Percentiles rank a stretch among this genome's conserved stretches.
These are phyloP conservation scores for Biscogniauxia sp. DNA, from an alignment of 2,329 filamentous ascomycete genomes.

Conservation along the genomic window DNA sequence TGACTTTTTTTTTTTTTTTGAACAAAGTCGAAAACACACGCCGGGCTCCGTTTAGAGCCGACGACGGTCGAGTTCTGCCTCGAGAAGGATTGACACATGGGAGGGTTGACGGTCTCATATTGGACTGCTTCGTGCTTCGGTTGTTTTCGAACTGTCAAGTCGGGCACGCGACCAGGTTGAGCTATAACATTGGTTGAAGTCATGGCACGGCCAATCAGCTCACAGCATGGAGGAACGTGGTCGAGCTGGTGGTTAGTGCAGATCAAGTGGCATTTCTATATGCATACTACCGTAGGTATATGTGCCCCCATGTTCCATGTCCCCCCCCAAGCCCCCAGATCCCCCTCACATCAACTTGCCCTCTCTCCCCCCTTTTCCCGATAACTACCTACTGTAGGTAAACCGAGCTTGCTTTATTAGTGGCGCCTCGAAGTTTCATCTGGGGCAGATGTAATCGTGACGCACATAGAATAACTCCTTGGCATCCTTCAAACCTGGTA, in stretches of 20 bases:
- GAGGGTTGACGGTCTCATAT: slow-evolving; percentile 17
- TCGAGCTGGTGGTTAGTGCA: slow-evolving; percentile 28
- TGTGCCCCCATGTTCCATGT: too few species aligned
- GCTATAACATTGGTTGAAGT: slow-evolving; percentile 28
- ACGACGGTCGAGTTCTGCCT: slow-evolving; percentile 1
- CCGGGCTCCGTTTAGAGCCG: background rate
- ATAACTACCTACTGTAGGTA: too few species aligned
- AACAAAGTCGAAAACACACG: too few species aligned
- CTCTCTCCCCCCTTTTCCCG: too few species aligned
- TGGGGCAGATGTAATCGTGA: background rate
- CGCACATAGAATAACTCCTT: background rate
- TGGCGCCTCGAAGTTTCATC: background rate
- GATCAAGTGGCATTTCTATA: background rate
- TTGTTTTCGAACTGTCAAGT: slow-evolving; percentile 22
- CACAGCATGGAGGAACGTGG: slow-evolving; percentile 18
- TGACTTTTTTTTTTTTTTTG: background rate
- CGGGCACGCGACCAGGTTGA: slow-evolving; percentile 32
- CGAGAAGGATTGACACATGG: slow-evolving; percentile 16
- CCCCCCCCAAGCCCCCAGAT: background rate
- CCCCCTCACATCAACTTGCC: background rate
- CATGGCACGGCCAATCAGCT: slow-evolving; percentile 16
- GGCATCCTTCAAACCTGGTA: background rate
- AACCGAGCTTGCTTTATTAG: background rate
- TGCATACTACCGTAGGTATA: too few species aligned
- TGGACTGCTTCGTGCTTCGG: slow-evolving; percentile 8